phyloP scores from a whole-genome alignment of 768 basidiomycete species.

The Rhizopogon sp. region DNA sequence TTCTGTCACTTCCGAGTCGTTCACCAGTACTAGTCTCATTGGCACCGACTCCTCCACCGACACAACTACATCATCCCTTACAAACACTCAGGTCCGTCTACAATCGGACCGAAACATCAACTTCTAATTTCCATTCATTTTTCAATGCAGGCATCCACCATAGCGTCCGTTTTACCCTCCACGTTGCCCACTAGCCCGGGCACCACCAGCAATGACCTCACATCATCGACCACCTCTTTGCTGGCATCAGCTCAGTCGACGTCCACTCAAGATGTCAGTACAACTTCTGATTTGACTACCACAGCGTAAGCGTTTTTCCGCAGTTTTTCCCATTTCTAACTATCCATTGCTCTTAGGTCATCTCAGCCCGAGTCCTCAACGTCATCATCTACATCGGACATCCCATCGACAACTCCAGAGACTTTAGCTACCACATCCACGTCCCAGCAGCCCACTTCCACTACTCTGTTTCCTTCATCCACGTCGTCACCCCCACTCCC shows the following conservation, averaged over 20 bases:
- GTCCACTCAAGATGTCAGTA: not conserved
- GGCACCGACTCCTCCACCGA: not conserved
- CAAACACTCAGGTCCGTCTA: not conserved
- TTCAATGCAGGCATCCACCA: not conserved
- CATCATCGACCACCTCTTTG: not conserved
- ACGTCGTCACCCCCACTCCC: constrained; percentile 5
- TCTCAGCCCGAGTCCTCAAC: not conserved
- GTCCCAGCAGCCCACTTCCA: not conserved
- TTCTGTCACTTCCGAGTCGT: not conserved
- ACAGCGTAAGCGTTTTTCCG: constrained; percentile 11
- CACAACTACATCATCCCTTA: not conserved
- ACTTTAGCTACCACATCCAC: not conserved
- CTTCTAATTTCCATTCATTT: not conserved
- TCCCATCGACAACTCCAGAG: not conserved
- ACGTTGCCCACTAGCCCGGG: not conserved
- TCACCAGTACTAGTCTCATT: not conserved
- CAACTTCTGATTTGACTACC: not conserved
- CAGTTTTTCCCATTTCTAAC: too few species aligned
- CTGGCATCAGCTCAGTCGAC: not conserved
- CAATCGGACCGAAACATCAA: not conserved
- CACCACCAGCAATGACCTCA: not conserved
- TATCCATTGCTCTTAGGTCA: not conserved
- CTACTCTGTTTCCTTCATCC: not conserved
- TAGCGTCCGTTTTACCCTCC: not conserved
- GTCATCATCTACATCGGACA: not conserved